Base-by-base conservation (phyloP, 2,329 filamentous ascomycete species). In the Aspergillus jensenii region DNA sequence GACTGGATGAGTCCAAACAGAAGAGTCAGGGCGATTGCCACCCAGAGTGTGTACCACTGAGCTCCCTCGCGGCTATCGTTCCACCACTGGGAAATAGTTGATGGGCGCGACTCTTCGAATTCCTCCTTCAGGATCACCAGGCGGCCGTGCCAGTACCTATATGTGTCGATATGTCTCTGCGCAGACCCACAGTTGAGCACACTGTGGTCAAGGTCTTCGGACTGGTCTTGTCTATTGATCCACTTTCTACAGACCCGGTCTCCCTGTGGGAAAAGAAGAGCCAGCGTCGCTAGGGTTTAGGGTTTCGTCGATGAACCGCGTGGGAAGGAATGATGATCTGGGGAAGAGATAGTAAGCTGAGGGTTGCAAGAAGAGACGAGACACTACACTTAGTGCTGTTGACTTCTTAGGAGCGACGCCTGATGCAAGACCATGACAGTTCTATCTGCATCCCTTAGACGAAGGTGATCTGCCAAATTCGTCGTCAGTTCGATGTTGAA, bases 41-140 rank as follows among this genome's bases (percentile, higher is more conserved):
- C 69, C 79, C 79, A 82, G 51, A 81, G 78, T 1, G 48, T 75
- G 14, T 60, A 80, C 76, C 78, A 80, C 50, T 81, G 78, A 0
- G 75, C 72, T 0, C 73, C 69, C 31, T 78, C 76, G 1, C 79
- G 61, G 4, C 73, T 59, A 56, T 80, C 78, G 52, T 72, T 64
- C 78, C 79, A 81, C 75, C 55, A 60, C 40, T 62, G 60, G 1
- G 65, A 66, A 1, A 80, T 39, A 0, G 67, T 73, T 27, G 62
- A 63, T 7, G 76, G 71, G 48, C 68, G 58, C 4, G 75, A 59
- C 58, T 80, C 69, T 60, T 81, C 71, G 46, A 76, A 77, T 15
- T 65, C 68, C 52, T 79, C 71, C 64, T 80, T 79, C 2, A 81
- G 59, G 1, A 76, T 72, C 1, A 78, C 68, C 0, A 82, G 63